These are phyloP conservation scores for Nothophytophthora sp. DNA, from an alignment of 352 stramenopile genomes.

Conservation along the genomic window DNA sequence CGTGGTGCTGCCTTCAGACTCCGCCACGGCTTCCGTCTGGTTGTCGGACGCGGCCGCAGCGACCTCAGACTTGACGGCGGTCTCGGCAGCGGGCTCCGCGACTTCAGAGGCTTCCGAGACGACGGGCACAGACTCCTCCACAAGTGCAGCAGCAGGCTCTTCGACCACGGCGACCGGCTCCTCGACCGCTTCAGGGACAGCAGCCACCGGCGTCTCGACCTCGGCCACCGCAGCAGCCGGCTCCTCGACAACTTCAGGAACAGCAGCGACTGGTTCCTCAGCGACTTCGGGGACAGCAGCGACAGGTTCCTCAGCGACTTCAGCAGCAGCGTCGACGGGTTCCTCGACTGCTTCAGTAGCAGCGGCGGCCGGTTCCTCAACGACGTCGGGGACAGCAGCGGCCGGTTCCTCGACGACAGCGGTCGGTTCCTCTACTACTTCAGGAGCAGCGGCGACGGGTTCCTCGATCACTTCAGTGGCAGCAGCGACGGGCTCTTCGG, in stretches of 20 bases:
- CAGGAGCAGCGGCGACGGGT: not conserved
- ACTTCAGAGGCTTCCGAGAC: not conserved
- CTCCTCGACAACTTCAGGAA: not conserved
- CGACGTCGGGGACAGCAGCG: too few relatives aligned
- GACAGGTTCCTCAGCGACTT: slow-evolving; percentile 1
- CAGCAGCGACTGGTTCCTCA: slow-evolving; percentile 1
- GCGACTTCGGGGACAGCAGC: not conserved
- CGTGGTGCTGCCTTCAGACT: slow-evolving; percentile 28
- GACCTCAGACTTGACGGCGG: too few relatives aligned
- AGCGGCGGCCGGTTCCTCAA: too few relatives aligned
- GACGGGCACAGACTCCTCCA: too few relatives aligned
- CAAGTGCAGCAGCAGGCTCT: not conserved
- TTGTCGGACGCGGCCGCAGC: slow-evolving; percentile 2
- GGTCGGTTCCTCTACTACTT: too few relatives aligned
- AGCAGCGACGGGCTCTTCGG: not conserved
- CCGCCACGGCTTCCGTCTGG: slow-evolving; percentile 12
- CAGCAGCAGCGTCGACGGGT: not conserved
- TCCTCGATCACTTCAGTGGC: not conserved
- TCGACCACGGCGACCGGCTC: not conserved
- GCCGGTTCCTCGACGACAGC: too few relatives aligned
- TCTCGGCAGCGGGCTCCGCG: slow-evolving; percentile 2
- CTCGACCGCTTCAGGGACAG: too few relatives aligned
- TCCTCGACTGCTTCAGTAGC: too few relatives aligned
- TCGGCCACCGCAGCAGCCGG: not conserved
- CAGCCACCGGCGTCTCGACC: slow-evolving; percentile 1